Evolutionary conservation across 1,284 basidiomycete species (phyloP).

Genomic region (Melampsora larici-populina): DNA sequence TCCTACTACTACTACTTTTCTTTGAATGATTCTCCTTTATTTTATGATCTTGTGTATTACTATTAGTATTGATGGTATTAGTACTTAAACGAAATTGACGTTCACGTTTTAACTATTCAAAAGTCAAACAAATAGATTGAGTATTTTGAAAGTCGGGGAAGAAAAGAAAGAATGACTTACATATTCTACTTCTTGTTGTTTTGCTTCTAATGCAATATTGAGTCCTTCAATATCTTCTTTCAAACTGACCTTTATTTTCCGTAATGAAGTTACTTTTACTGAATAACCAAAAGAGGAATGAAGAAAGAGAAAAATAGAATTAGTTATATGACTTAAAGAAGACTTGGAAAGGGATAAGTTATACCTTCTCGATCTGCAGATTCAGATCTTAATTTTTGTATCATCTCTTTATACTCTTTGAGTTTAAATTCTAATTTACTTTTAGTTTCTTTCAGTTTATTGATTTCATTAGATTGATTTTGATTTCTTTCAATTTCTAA

Average conservation of each 20-base stretch:
- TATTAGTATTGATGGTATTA: not conserved
- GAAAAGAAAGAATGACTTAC: slow-evolving; percentile 3
- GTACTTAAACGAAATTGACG: not conserved
- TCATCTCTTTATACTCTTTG: slow-evolving; percentile 5
- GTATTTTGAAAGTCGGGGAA: not conserved
- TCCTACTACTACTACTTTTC: not conserved
- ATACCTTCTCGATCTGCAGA: slow-evolving; percentile 45
- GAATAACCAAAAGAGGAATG: not conserved
- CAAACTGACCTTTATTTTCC: slow-evolving; percentile 34
- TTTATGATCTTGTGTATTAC: too few relatives aligned
- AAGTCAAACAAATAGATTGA: not conserved
- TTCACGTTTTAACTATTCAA: not conserved
- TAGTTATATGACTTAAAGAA: not conserved
- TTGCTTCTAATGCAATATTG: slow-evolving; percentile 46
- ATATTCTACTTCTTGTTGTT: slow-evolving; percentile 45
- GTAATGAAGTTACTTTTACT: slow-evolving; percentile 42
- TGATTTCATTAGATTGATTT: not conserved
- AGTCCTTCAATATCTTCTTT: slow-evolving; percentile 45
- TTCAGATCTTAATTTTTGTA: slow-evolving; percentile 43
- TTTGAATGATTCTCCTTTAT: too few relatives aligned
- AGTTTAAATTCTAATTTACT: slow-evolving; percentile 17
- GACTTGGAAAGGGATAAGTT: not conserved
- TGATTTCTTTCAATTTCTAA: not conserved
- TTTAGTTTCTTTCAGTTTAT: not conserved
- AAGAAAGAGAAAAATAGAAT: not conserved